phyloP scores from a whole-genome alignment of 371 early-diverging fungal genomes.

The Circinella minor region DNA sequence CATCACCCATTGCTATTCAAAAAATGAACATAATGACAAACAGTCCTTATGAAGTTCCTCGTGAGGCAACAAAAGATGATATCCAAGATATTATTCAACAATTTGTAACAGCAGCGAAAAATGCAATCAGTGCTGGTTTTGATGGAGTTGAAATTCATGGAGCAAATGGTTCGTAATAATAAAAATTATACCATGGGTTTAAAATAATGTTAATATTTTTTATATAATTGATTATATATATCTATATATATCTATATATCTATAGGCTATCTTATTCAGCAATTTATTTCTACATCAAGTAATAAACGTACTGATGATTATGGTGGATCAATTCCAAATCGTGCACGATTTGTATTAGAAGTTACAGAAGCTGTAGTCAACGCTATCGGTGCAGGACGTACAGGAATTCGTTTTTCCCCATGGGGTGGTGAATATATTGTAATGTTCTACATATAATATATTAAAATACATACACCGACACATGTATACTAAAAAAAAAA shows the following conservation, averaged over 20 bases:
- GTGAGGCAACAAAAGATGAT: slow-evolving; percentile 49
- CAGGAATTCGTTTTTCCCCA: slow-evolving; percentile 27
- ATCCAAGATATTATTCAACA: slow-evolving; percentile 61
- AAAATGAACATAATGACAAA: too few species aligned
- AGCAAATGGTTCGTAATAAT: slow-evolving; percentile 49
- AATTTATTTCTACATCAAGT: slow-evolving; percentile 32
- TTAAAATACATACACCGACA: too few species aligned
- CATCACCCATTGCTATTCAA: slow-evolving; percentile 17
- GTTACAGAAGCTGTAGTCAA: slow-evolving; percentile 39
- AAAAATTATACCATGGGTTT: too few species aligned
- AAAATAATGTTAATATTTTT: too few species aligned
- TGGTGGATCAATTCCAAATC: slow-evolving; percentile 58
- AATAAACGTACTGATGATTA: slow-evolving; percentile 68
- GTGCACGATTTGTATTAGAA: slow-evolving; percentile 51
- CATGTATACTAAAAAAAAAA: not conserved
- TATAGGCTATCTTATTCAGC: slow-evolving; percentile 54
- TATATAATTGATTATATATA: too few species aligned
- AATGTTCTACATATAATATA: too few species aligned
- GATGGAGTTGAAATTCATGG: slow-evolving; percentile 74
- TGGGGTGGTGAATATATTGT: slow-evolving; percentile 7
- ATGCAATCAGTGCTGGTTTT: slow-evolving; percentile 56
- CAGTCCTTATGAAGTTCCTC: too few species aligned
- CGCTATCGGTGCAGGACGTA: slow-evolving; percentile 21
- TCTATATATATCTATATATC: too few species aligned
- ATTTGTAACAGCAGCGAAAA: slow-evolving; percentile 45